Conservation (phyloP, 169 alveolate species). For the Cryptosporidium canis region DNA sequence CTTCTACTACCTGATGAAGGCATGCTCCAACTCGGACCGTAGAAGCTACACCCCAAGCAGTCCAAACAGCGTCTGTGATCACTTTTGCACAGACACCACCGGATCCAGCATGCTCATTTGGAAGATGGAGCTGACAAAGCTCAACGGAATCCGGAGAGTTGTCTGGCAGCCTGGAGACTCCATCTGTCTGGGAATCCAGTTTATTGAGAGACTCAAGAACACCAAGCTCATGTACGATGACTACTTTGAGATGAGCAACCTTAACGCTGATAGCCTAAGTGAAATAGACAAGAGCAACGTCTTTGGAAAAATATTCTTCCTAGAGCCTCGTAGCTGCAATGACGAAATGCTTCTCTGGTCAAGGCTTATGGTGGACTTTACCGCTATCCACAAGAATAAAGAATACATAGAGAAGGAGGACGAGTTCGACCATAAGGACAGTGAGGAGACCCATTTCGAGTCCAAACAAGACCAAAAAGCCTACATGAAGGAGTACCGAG, state of each 20-base stretch:
- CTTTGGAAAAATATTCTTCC: slow-evolving; percentile 40
- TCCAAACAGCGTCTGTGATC: not conserved
- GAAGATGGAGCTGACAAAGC: slow-evolving; percentile 50
- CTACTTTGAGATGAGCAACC: not conserved
- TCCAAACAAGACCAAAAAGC: not conserved
- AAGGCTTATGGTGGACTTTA: slow-evolving; percentile 37
- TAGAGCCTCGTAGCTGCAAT: slow-evolving; percentile 17
- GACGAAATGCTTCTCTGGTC: slow-evolving; percentile 68
- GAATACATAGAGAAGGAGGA: slow-evolving; percentile 59
- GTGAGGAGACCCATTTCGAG: not conserved
- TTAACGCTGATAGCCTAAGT: not conserved
- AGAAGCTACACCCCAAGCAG: not conserved
- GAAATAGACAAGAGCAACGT: not conserved
- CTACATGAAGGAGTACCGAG: not conserved
- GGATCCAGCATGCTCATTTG: slow-evolving; percentile 53
- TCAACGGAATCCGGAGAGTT: slow-evolving; percentile 32
- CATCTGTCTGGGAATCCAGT: slow-evolving; percentile 51
- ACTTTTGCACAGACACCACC: slow-evolving; percentile 16
- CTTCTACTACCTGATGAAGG: slow-evolving; percentile 31
- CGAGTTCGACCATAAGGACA: slow-evolving; percentile 26
- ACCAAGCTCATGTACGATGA: slow-evolving; percentile 44
- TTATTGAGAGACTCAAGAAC: slow-evolving; percentile 10
- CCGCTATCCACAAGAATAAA: slow-evolving; percentile 35
- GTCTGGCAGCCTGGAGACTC: slow-evolving; percentile 63
- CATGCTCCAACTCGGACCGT: slow-evolving; percentile 19